Conservation (phyloP, 345 rosid genomes). For the Citrus trifoliata region DNA sequence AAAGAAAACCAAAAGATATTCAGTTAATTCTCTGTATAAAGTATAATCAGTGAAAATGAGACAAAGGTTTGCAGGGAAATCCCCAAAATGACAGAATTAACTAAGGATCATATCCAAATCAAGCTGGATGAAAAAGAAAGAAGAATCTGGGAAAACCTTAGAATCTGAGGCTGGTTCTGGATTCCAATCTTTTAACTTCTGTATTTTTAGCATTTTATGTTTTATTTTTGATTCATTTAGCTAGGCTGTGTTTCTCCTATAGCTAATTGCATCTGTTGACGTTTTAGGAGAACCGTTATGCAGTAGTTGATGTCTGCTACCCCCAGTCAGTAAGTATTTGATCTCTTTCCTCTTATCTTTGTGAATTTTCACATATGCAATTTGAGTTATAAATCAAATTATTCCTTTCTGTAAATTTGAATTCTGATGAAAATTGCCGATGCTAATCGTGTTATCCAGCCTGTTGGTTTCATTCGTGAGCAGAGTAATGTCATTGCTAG, state of each 20-base stretch:
- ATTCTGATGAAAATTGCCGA: constrained; percentile 3
- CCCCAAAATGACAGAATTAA: not conserved
- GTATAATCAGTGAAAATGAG: not conserved
- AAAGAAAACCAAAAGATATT: not conserved
- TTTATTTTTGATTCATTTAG: not conserved
- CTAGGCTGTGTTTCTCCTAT: not conserved
- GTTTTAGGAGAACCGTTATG: constrained; percentile 90
- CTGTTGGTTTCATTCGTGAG: constrained; percentile 84
- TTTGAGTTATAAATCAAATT: constrained; percentile 1
- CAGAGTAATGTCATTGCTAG: constrained; percentile 76
- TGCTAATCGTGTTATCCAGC: constrained; percentile 41
- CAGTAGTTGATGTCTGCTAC: constrained; percentile 78
- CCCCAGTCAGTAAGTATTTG: constrained; percentile 65
- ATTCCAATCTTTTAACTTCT: not conserved
- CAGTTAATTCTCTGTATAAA: not conserved
- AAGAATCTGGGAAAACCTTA: not conserved
- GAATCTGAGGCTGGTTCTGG: not conserved
- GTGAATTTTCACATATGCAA: not conserved
- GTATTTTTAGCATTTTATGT: not conserved
- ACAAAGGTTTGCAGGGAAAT: not conserved
- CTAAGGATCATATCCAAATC: not conserved
- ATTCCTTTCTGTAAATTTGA: constrained; percentile 1
- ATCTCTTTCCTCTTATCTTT: not conserved
- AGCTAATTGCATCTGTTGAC: constrained; percentile 6
- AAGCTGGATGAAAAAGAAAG: not conserved